These are phyloP conservation scores for Carnegiea gigantea DNA, from an alignment of 179 eudicot species.

Conservation along the genomic window DNA sequence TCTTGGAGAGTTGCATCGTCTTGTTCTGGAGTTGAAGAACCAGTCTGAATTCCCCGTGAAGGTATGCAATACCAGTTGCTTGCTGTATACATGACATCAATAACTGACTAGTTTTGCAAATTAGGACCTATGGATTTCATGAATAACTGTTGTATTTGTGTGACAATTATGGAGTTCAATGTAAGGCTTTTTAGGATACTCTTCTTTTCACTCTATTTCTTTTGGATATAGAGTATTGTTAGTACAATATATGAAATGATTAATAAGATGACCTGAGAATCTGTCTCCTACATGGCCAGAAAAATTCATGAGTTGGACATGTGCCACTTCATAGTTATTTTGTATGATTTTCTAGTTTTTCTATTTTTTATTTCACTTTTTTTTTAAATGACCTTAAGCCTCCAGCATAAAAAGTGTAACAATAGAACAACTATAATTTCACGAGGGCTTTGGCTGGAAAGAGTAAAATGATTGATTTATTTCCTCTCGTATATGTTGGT, in stretches of 20 bases:
- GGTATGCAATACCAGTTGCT: constrained; percentile 40
- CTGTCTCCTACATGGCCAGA: neutral
- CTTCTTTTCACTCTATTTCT: neutral
- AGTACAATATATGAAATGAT: neutral
- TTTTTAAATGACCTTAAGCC: no score
- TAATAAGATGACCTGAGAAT: neutral
- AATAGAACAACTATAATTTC: no score
- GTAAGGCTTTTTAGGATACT: neutral
- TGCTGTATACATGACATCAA: neutral
- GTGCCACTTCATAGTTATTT: neutral
- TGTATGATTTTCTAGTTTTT: no score
- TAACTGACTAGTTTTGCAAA: constrained; percentile 1
- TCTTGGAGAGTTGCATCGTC: constrained; percentile 75
- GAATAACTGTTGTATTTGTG: neutral
- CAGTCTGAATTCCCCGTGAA: constrained; percentile 63
- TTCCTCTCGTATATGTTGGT: no score
- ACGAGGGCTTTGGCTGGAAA: no score
- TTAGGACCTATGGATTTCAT: neutral
- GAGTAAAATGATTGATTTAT: no score
- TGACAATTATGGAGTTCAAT: neutral
- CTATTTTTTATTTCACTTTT: no score
- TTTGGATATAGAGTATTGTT: neutral
- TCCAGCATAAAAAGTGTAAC: no score
- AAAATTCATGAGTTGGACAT: neutral
- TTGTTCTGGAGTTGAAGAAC: constrained; percentile 77